These are phyloP conservation scores for Nitzschia inconspicua DNA, from an alignment of 108 stramenopile species.

Conservation along the genomic window DNA sequence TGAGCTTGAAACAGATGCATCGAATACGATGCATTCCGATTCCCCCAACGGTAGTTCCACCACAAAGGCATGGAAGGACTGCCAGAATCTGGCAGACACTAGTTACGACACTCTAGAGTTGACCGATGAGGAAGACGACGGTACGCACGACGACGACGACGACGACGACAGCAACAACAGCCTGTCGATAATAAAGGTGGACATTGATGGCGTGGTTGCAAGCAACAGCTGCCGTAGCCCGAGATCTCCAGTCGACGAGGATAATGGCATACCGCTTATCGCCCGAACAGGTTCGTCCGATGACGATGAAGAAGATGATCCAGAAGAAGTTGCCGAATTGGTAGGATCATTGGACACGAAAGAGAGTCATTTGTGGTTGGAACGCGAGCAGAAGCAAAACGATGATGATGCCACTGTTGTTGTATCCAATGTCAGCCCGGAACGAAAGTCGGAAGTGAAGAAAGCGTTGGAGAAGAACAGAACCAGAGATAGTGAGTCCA, in stretches of 20 bases:
- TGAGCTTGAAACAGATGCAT: not conserved
- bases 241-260: too few species aligned
- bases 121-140: constrained; percentile 6
- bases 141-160: not conserved
- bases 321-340: too few species aligned
- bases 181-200: too few species aligned
- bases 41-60: too few species aligned
- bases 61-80: too few species aligned
- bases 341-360: not conserved
- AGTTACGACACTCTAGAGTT: too few species aligned
- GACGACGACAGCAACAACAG: not conserved
- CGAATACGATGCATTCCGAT: not conserved
- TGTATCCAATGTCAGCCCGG: constrained; percentile 5
- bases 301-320: too few species aligned
- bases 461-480: not conserved
- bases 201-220: too few species aligned
- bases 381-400: not conserved
- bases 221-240: too few species aligned
- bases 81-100: too few species aligned
- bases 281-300: too few species aligned
- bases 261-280: too few species aligned
- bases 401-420: constrained; percentile 8
- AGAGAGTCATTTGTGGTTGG: not conserved
- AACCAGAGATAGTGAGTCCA: not conserved
- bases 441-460: not conserved